Conservation (phyloP, 805 yeast species). For the Scheffersomyces spartinae region DNA sequence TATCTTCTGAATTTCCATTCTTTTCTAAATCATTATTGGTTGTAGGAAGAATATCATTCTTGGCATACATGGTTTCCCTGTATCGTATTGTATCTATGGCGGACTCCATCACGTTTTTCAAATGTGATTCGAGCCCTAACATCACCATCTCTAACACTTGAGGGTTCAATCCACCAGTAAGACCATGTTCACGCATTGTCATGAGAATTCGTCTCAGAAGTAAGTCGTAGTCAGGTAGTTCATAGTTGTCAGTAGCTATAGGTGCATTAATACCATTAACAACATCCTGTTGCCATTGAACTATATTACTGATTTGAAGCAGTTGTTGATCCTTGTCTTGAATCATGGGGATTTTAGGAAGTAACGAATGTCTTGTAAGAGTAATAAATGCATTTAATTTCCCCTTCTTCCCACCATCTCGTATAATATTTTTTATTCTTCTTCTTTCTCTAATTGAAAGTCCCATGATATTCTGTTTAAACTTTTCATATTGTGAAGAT, state of each 20-base stretch:
- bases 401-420: constrained; percentile 72
- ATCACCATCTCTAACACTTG: constrained; percentile 67
- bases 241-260: constrained; percentile 62
- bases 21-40: constrained; percentile 4
- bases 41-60: constrained; percentile 17
- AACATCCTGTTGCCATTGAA: constrained; percentile 89
- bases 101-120: constrained; percentile 62
- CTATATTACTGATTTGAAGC: constrained; percentile 37
- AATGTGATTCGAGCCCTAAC: constrained; percentile 73
- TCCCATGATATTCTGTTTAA: constrained; percentile 80
- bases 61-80: constrained; percentile 36
- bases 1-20: constrained; percentile 4
- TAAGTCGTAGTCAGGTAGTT: constrained; percentile 70
- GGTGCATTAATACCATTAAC: constrained; percentile 77
- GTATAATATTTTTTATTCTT: constrained; percentile 70
- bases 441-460: constrained; percentile 77
- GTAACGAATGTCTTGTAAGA: constrained; percentile 56
- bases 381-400: constrained; percentile 60
- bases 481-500: constrained; percentile 64
- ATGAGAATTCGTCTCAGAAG: constrained; percentile 64
- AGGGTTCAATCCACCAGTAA: constrained; percentile 70
- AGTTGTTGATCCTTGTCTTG: constrained; percentile 36
- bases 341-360: constrained; percentile 79
- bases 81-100: constrained; percentile 63
- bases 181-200: constrained; percentile 80